Base-by-base conservation (phyloP, 2,329 filamentous ascomycete species). In the Oidium heveae region DNA sequence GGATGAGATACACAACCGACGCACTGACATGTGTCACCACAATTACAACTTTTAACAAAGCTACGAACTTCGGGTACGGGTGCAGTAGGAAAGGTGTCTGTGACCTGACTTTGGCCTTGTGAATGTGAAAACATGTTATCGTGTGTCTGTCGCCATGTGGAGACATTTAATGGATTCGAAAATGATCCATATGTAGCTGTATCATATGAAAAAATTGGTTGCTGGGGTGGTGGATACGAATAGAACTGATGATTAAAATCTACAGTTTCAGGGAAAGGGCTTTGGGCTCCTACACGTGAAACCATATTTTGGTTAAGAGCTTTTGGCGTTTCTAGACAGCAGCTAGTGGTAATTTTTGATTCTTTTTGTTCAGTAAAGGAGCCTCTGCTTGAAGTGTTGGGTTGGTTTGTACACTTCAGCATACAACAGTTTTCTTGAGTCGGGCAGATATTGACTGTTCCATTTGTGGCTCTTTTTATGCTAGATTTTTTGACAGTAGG, bases 1-100 rank as follows among this genome's bases (percentile, higher is more conserved):
- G 80, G 78, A 63, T 84, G 80, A 2, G 75, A 76, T 5, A 77
- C 72, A 62, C 81, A 85, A 12, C 79, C 80, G 37, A 84, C 68
- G 62, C 81, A 85, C 59, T 79, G 73, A 59, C 81, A 85, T 32
- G 69, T 69, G 54, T 80, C 75, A 20, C 81, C 81, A 61, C 81
- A 85, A 51, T 70, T 70, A 60, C 81, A 85, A 24, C 70, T 68
- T 58, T 75, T 71, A 15, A 63, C 34, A 0, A 61, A 63, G 20
- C 64, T 57, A 2, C 59, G 46, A 18, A 32, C 57, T 59, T 60
- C 54, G 65, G 68, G 49, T 68, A 68, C 54, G 63, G 67, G 20
- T 65, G 69, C 52, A 55, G 59, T 65, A 63, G 63, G 41, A 59
- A 57, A 58, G 52, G 58, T 24, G 13, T 50, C 59, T 10, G 53